These are phyloP conservation scores for Daldinia grandis DNA, from an alignment of 495 filamentous ascomycete species.

Conservation along the genomic window DNA sequence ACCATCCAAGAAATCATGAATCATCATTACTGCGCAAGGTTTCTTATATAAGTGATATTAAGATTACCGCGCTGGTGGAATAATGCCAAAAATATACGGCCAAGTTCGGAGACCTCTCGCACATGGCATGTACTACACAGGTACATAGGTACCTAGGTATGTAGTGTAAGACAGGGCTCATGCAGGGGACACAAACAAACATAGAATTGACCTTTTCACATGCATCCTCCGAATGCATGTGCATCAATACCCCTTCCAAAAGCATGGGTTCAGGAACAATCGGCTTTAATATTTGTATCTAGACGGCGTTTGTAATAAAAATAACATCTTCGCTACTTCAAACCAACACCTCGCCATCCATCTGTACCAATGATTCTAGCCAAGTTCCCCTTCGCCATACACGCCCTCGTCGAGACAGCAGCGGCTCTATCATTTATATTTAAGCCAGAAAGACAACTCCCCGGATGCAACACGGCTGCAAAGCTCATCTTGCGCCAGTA, in stretches of 20 bases:
- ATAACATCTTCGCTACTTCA: background rate
- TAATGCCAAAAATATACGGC: background rate
- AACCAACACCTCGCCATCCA: background rate
- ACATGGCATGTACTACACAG: background rate
- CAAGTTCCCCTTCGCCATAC: conserved; percentile 40
- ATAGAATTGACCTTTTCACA: background rate
- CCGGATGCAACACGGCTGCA: conserved; percentile 40
- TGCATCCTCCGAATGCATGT: conserved; percentile 10
- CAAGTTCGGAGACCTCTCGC: too few species aligned
- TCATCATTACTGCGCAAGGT: conserved; percentile 4
- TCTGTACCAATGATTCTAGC: conserved; percentile 13
- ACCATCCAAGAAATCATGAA: conserved; percentile 21
- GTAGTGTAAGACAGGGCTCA: conserved; percentile 6
- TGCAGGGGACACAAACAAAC: conserved; percentile 26
- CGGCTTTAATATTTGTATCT: background rate
- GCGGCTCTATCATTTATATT: conserved; percentile 47
- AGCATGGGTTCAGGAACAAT: conserved; percentile 6
- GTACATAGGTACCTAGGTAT: too few species aligned
- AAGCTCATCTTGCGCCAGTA: conserved; percentile 51
- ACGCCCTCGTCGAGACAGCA: conserved; percentile 40
- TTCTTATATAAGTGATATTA: background rate
- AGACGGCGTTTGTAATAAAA: background rate
- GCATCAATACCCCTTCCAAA: conserved; percentile 12
- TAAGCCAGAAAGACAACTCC: conserved; percentile 43
- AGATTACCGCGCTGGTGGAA: background rate